A percentile compares a stretch with the other conserved stretches of the same genome.
phyloP scores from a whole-genome alignment of 129 eudicot species.

The Silybum marianum region DNA sequence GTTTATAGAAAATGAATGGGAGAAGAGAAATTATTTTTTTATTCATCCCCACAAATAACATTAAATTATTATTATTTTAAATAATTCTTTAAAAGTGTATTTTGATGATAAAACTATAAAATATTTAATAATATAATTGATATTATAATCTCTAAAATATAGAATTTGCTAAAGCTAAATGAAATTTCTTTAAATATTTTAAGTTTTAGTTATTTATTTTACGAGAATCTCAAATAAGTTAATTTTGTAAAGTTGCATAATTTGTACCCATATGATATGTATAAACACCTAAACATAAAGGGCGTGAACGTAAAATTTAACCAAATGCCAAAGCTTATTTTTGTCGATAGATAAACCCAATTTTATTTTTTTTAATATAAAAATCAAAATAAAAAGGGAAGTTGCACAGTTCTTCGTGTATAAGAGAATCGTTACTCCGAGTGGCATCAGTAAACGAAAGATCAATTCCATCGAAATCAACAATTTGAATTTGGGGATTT shows the following conservation, averaged over 20 bases:
- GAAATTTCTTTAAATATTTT: neutral
- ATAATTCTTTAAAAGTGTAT: too few species aligned
- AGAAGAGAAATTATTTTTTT: too few species aligned
- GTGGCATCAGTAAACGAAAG: slow-evolving; percentile 27
- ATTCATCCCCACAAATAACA: too few species aligned
- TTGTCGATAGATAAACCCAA: neutral
- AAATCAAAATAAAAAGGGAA: neutral
- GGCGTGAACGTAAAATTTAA: neutral
- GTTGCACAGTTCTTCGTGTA: slow-evolving; percentile 13
- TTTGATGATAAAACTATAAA: too few species aligned
- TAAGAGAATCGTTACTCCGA: slow-evolving; percentile 23
- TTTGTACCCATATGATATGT: neutral
- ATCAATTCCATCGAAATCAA: slow-evolving; percentile 17
- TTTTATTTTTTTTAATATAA: neutral
- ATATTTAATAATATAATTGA: too few species aligned
- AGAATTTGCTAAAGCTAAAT: too few species aligned
- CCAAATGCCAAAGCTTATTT: neutral
- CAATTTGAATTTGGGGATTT: slow-evolving; percentile 18
- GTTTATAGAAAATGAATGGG: too few species aligned
- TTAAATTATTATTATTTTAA: too few species aligned
- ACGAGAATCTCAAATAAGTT: too few species aligned
- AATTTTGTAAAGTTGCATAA: neutral
- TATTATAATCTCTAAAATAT: too few species aligned
- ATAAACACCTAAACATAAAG: neutral
- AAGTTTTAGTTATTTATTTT: too few species aligned